Evolutionary conservation across 2,329 filamentous ascomycete genomes (phyloP).

Genomic region (Pezicula carpinea): DNA sequence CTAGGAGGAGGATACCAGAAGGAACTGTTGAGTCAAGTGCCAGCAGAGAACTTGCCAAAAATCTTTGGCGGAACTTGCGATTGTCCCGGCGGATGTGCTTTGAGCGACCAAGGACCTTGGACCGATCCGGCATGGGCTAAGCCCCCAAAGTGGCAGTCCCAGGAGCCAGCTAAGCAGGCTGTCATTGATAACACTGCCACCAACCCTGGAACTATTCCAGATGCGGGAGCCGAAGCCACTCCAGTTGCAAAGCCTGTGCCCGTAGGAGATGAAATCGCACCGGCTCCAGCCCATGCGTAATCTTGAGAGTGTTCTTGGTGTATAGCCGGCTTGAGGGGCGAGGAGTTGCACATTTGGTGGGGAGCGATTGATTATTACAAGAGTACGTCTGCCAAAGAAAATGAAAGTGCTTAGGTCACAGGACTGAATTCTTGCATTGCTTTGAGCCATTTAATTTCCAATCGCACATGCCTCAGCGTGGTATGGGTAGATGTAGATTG

Average conservation of each 20-base stretch:
- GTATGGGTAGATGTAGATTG: background rate
- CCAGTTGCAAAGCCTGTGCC: constrained; percentile 8
- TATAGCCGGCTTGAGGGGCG: background rate
- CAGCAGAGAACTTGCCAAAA: constrained; percentile 83
- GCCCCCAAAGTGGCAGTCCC: constrained; percentile 60
- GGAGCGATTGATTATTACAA: background rate
- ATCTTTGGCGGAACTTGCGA: constrained; percentile 79
- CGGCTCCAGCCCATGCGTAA: constrained; percentile 10
- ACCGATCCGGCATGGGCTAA: constrained; percentile 63
- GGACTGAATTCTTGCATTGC: background rate
- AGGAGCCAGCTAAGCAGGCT: constrained; percentile 30
- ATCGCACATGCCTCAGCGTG: background rate
- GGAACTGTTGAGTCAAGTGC: constrained; percentile 79
- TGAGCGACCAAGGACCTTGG: constrained; percentile 93
- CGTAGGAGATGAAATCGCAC: constrained; percentile 18
- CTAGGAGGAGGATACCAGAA: constrained; percentile 76
- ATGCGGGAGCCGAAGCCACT: constrained; percentile 14
- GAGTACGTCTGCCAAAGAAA: background rate
- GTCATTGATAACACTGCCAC: constrained; percentile 32
- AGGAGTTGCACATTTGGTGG: background rate
- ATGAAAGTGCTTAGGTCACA: background rate
- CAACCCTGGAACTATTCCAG: constrained; percentile 19
- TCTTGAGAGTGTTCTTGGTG: background rate
- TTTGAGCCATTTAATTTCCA: background rate
- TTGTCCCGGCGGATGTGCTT: constrained; percentile 75